These are phyloP conservation scores for Fusarium sp. DNA, from an alignment of 2,329 filamentous ascomycete genomes.

Conservation along the genomic window DNA sequence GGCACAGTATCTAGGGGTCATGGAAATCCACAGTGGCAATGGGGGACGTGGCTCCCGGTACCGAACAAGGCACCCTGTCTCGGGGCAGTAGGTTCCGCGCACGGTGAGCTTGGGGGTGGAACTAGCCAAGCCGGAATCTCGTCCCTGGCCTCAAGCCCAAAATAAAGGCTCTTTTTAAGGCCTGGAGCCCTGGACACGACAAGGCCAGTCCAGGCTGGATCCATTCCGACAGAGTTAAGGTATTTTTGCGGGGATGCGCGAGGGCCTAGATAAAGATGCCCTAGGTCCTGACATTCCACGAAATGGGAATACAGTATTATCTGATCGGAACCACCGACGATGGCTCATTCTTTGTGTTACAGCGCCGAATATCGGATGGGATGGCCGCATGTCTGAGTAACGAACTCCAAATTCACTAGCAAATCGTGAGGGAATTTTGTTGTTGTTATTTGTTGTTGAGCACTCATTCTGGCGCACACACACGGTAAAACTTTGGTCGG, in stretches of 20 bases:
- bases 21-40: slow-evolving; percentile 41
- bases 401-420: neutral
- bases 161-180: slow-evolving; percentile 10
- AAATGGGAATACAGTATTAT: slow-evolving; percentile 6
- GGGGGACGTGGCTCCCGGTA: neutral
- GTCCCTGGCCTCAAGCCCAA: slow-evolving; percentile 19
- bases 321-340: slow-evolving; percentile 32
- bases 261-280: slow-evolving; percentile 36
- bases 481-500: slow-evolving; percentile 19
- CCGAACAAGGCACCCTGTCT: slow-evolving; percentile 35
- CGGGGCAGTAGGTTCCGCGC: slow-evolving; percentile 10
- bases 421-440: slow-evolving; percentile 38
- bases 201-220: slow-evolving; percentile 25
- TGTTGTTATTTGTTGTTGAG: slow-evolving; percentile 34
- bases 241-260: slow-evolving; percentile 38
- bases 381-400: neutral
- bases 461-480: slow-evolving; percentile 24
- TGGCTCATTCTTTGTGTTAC: neutral
- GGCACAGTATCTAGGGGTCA: slow-evolving; percentile 26
- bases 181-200: slow-evolving; percentile 20
- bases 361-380: slow-evolving; percentile 15
- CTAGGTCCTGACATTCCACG: slow-evolving; percentile 20
- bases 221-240: slow-evolving; percentile 20
- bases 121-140: slow-evolving; percentile 26
- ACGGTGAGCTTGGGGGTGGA: slow-evolving; percentile 19